Evolutionary conservation across 2,329 filamentous ascomycete species (phyloP).

Genomic region (Podosphaera fusca): DNA sequence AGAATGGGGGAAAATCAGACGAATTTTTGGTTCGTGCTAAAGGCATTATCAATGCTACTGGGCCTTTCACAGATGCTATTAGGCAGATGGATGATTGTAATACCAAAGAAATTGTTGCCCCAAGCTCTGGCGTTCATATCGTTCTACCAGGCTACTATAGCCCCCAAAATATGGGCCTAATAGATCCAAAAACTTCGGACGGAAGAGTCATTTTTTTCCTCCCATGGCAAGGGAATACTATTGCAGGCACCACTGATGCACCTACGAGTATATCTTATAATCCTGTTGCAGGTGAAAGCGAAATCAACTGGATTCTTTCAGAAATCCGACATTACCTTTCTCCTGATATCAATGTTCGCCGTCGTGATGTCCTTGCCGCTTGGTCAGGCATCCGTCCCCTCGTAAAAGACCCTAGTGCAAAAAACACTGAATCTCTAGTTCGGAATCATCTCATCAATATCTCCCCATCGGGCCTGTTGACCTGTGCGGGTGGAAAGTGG

Average conservation of each 20-base stretch:
- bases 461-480: conserved; percentile 58
- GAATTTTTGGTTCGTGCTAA: conserved; percentile 54
- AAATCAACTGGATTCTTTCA: conserved; percentile 70
- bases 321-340: conserved; percentile 66
- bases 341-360: conserved; percentile 63
- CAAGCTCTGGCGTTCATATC: conserved; percentile 66
- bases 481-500: conserved; percentile 78
- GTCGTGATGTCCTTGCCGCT: conserved; percentile 69
- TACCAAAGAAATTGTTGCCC: conserved; percentile 58
- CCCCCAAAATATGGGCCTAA: conserved; percentile 65
- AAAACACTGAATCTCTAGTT: conserved; percentile 69
- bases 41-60: conserved; percentile 72
- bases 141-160: conserved; percentile 74
- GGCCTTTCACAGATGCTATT: conserved; percentile 68
- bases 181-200: conserved; percentile 70
- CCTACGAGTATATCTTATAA: conserved; percentile 49
- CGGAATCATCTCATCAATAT: conserved; percentile 67
- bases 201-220: conserved; percentile 84
- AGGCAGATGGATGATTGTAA: conserved; percentile 60
- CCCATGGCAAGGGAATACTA: conserved; percentile 82
- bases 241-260: conserved; percentile 70
- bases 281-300: conserved; percentile 57
- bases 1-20: conserved; percentile 34
- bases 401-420: conserved; percentile 66
- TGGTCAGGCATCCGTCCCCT: conserved; percentile 77